phyloP scores from a whole-genome alignment of 164 flowering plant species.

The Magnolia changhungtana region DNA sequence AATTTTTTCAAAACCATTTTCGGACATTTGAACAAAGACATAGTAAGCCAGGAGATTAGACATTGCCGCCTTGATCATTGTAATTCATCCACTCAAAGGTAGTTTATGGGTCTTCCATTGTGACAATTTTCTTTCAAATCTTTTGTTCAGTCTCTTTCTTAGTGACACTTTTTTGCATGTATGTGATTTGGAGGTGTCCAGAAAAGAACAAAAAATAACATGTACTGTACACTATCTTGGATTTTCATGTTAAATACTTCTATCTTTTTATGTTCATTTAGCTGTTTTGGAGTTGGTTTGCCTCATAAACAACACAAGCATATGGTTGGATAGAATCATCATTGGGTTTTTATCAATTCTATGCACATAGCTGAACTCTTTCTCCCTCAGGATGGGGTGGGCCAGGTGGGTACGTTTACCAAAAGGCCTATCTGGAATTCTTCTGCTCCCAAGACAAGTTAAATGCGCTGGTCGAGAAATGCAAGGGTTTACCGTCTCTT shows the following conservation, averaged over 20 bases:
- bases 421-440: constrained; percentile 88
- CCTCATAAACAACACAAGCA: neutral
- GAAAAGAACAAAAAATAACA: neutral
- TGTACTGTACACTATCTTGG: neutral
- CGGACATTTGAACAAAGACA: no score
- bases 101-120: no score
- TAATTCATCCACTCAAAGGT: no score
- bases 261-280: neutral
- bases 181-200: neutral
- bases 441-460: constrained; percentile 77
- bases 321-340: no score
- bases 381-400: constrained; percentile 79
- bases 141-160: neutral
- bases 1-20: no score
- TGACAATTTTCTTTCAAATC: no score
- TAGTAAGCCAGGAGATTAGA: no score
- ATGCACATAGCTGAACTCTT: constrained; percentile 1
- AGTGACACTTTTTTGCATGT: neutral
- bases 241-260: neutral
- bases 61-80: no score
- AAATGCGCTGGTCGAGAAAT: constrained; percentile 58
- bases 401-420: constrained; percentile 85
- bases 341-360: neutral
- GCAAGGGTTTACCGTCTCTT: constrained; percentile 53
- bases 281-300: neutral